Base-by-base conservation (phyloP, 257 asterid genomes). In the Scutellaria barbata region DNA sequence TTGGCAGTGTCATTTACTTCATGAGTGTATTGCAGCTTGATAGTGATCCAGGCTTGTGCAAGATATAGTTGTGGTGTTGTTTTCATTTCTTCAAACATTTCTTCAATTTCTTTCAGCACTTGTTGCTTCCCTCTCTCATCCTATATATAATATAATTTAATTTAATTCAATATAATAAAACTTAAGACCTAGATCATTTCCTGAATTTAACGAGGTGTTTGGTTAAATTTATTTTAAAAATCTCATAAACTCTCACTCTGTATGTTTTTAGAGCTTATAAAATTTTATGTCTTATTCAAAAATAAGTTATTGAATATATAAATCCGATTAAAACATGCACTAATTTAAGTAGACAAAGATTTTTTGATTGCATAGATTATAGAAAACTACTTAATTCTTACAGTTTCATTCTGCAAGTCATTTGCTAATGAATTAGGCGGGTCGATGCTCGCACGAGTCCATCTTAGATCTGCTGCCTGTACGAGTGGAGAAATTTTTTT, bases 391-490 rank as follows among this genome's bases (percentile, higher is more conserved):
- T 54, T 17, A 5, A 54, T 25, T 16, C 10, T 2, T 58, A 58
- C 45, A 30, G 22, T 58, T 11, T 58, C 20, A 12, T 58, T 33
- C 43, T 13, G 66, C 22, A 14, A 4, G n/a, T 3, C 11, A 60
- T 40, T 8, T 4, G 22, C 30, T 14, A 33, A 2, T 6, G 25
- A 3, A 39, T 47, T 33, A 7, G 66, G 48, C 46, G 37, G 22
- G 30, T 60, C 6, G 48, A n/a, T 60, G 48, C n/a, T 7, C 2
- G 10, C 18, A 30, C 35, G 35, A 35, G 30, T 39, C 30, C 47
- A 60, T 60, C 48, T 60, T n/a, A 60, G 30, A 37, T 60, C 48
- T 35, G 66, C 66, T 35, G 48, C 10, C 66, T 60, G 66, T 47
- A 37, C 37, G 48, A 60, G 3, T 35, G 8, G 7, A 14, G 11